A percentile compares a stretch with the other conserved stretches of the same genome.
Conservation (phyloP, 805 yeast genomes). For the Metschnikowia santaceciliae region DNA sequence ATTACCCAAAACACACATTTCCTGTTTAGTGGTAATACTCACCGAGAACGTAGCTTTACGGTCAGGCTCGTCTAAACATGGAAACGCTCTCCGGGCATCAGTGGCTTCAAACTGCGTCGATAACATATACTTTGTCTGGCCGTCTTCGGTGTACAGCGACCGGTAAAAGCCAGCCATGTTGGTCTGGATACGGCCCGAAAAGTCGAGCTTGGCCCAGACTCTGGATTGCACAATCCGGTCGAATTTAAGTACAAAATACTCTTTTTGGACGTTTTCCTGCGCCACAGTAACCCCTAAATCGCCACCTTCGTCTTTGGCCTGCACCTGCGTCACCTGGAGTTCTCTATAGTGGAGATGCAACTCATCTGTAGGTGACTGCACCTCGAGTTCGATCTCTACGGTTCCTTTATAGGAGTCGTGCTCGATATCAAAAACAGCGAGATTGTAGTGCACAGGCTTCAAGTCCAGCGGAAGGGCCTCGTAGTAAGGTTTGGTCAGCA, state of each 20-base stretch:
- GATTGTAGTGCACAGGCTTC: conserved; percentile 68
- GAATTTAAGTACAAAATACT: conserved; percentile 60
- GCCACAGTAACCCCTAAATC: conserved; percentile 22
- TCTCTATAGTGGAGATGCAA: conserved; percentile 49
- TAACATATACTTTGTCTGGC: conserved; percentile 36
- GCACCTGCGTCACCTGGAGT: conserved; percentile 24
- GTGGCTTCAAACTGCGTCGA: conserved; percentile 59
- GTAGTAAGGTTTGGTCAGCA: conserved; percentile 25
- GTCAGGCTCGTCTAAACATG: conserved; percentile 55
- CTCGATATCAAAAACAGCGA: conserved; percentile 50
- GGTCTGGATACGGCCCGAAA: conserved; percentile 44
- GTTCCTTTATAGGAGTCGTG: conserved; percentile 45
- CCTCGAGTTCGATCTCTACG: conserved; percentile 46
- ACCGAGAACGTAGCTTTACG: conserved; percentile 55
- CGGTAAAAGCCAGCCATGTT: conserved; percentile 58
- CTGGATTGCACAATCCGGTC: conserved; percentile 28
- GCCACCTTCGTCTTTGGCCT: conserved; percentile 24
- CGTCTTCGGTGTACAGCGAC: conserved; percentile 41
- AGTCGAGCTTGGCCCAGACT: conserved; percentile 29
- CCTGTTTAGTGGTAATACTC: conserved; percentile 27
- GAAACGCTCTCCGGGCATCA: conserved; percentile 56
- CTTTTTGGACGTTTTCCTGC: conserved; percentile 48
- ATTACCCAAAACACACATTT: conserved; percentile 44
- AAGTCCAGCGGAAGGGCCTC: conserved; percentile 60
- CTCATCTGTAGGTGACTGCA: conserved; percentile 37